These are phyloP conservation scores for Crithidia brevicula DNA, from an alignment of 208 protist species.

Conservation along the genomic window DNA sequence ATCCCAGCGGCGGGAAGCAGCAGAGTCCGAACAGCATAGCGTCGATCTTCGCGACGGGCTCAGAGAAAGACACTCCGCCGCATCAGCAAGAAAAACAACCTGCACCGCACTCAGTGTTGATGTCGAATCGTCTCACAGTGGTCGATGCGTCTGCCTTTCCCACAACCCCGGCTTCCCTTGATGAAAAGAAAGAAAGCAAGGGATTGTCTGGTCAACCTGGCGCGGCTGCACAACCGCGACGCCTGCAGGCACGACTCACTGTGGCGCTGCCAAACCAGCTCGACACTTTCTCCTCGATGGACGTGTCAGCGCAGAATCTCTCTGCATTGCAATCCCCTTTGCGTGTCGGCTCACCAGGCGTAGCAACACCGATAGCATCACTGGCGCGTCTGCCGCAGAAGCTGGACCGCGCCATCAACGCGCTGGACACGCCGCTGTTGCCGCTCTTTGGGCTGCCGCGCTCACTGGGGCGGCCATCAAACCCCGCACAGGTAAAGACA, in stretches of 20 bases:
- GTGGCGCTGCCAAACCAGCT: not conserved
- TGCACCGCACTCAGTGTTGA: too few relatives aligned
- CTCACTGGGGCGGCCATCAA: too few relatives aligned
- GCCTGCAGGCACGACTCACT: not conserved
- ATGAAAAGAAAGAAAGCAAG: too few relatives aligned
- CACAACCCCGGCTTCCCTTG: too few relatives aligned
- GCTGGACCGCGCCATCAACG: slow-evolving; percentile 20
- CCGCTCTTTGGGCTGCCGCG: slow-evolving; percentile 17
- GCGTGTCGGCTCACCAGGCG: not conserved
- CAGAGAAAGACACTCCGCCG: too few relatives aligned
- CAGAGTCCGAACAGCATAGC: too few relatives aligned
- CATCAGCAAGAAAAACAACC: too few relatives aligned
- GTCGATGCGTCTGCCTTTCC: too few relatives aligned
- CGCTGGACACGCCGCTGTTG: slow-evolving; percentile 40
- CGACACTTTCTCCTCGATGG: slow-evolving; percentile 6
- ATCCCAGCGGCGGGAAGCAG: not conserved
- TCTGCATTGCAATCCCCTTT: slow-evolving; percentile 1
- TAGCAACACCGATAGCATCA: not conserved
- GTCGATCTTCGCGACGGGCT: too few relatives aligned
- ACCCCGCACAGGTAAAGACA: too few relatives aligned
- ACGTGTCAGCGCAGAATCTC: not conserved
- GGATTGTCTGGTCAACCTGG: too few relatives aligned
- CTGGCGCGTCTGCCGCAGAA: slow-evolving; percentile 9
- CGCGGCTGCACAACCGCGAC: not conserved
- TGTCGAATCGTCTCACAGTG: too few relatives aligned